Evolutionary conservation across 2,329 filamentous ascomycete genomes (phyloP).

Genomic region (Diaporthe destruens): DNA sequence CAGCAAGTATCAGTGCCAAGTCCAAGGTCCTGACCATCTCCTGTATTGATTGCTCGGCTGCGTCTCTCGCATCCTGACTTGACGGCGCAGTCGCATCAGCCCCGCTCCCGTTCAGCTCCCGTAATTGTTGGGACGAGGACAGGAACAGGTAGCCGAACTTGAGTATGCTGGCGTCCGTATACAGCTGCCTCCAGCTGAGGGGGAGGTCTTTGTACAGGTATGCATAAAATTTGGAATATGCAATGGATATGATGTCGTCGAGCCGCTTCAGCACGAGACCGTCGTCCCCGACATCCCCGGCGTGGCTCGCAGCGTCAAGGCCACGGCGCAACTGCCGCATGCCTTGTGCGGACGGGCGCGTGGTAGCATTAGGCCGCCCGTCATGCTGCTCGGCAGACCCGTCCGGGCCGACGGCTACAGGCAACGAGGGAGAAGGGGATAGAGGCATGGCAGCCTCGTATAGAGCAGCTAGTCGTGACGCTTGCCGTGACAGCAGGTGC

Average conservation of each 20-base stretch:
- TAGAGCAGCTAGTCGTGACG: slow-evolving; percentile 37
- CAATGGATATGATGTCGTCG: slow-evolving; percentile 69
- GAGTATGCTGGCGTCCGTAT: slow-evolving; percentile 77
- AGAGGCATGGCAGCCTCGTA: slow-evolving; percentile 23
- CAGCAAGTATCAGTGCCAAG: slow-evolving; percentile 80
- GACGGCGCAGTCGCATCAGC: slow-evolving; percentile 8
- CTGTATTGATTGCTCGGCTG: slow-evolving; percentile 57
- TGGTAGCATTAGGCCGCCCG: neutral
- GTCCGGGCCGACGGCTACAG: slow-evolving; percentile 26
- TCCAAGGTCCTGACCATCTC: slow-evolving; percentile 77
- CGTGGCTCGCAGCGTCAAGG: neutral
- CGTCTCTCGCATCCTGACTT: neutral
- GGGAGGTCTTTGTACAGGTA: slow-evolving; percentile 77
- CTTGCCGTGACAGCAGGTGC: slow-evolving; percentile 44
- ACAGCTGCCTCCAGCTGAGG: slow-evolving; percentile 76
- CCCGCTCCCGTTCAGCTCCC: neutral
- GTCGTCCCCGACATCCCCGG: neutral
- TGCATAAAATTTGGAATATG: slow-evolving; percentile 76
- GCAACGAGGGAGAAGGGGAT: neutral
- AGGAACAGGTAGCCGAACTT: slow-evolving; percentile 61
- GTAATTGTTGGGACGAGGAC: slow-evolving; percentile 38
- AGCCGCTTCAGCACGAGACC: slow-evolving; percentile 55
- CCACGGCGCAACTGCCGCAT: slow-evolving; percentile 4
- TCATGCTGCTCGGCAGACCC: neutral
- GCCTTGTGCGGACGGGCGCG: neutral